phyloP scores from a whole-genome alignment of 805 yeast genomes.

The Candida takata region DNA sequence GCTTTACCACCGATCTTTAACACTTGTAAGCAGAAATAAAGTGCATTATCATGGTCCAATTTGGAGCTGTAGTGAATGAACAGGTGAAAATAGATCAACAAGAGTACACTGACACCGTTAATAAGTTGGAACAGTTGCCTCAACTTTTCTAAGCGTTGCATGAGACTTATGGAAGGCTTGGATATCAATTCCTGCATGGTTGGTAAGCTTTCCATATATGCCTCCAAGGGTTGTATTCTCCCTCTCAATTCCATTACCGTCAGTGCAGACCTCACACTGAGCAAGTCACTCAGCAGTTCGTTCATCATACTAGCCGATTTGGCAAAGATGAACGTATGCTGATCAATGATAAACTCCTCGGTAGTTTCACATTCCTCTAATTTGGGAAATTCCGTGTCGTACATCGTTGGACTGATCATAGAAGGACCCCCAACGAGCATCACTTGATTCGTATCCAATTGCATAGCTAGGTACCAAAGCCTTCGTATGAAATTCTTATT shows the following conservation, averaged over 20 bases:
- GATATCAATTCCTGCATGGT: slow-evolving; percentile 6
- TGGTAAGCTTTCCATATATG: background rate
- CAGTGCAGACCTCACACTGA: slow-evolving; percentile 10
- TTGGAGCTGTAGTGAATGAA: slow-evolving; percentile 10
- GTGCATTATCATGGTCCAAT: slow-evolving; percentile 4
- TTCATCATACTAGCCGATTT: slow-evolving; percentile 3
- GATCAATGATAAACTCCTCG: slow-evolving; percentile 7
- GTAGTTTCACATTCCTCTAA: slow-evolving; percentile 9
- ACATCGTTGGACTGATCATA: slow-evolving; percentile 9
- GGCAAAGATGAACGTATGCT: background rate
- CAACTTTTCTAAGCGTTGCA: slow-evolving; percentile 6
- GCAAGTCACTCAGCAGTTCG: slow-evolving; percentile 6
- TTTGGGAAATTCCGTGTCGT: slow-evolving; percentile 14
- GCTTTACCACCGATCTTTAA: background rate
- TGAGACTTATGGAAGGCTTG: slow-evolving; percentile 6
- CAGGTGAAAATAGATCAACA: slow-evolving; percentile 14
- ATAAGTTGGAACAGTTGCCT: slow-evolving; percentile 1
- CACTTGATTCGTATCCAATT: slow-evolving; percentile 10
- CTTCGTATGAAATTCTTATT: slow-evolving; percentile 12
- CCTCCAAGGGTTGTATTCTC: slow-evolving; percentile 5
- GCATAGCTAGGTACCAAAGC: slow-evolving; percentile 12
- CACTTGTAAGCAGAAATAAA: slow-evolving; percentile 4
- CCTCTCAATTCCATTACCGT: slow-evolving; percentile 4
- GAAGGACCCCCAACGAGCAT: slow-evolving; percentile 15
- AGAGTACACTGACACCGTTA: slow-evolving; percentile 5